Evolutionary conservation across 148 eudicot genomes (phyloP).

Genomic region (Vaccinium myrtillus): DNA sequence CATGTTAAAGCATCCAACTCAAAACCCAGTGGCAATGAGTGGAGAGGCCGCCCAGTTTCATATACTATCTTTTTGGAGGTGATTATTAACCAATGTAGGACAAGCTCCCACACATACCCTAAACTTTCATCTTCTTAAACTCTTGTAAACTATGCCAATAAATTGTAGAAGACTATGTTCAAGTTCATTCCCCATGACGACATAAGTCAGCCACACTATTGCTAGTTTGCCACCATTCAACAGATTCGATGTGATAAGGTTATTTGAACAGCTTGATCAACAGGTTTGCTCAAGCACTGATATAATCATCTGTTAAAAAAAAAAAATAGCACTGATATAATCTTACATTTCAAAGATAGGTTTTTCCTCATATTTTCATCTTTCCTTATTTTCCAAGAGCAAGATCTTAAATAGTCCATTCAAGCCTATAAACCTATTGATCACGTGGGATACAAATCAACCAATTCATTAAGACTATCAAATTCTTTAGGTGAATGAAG

Average conservation of each 20-base stretch:
- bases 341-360: not conserved
- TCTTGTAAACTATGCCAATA: not conserved
- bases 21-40: too few species aligned
- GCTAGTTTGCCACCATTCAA: not conserved
- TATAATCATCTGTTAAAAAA: too few species aligned
- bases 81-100: not conserved
- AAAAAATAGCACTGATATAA: slow-evolving; percentile 5
- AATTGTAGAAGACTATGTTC: not conserved
- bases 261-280: not conserved
- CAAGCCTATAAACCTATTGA: not conserved
- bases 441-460: not conserved
- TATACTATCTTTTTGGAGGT: not conserved
- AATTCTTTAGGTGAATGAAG: not conserved
- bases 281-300: not conserved
- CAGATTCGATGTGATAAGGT: not conserved
- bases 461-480: not conserved
- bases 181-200: not conserved
- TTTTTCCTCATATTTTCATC: not conserved
- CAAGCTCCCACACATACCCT: too few species aligned
- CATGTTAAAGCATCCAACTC: too few species aligned
- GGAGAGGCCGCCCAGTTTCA: too few species aligned
- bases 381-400: not conserved
- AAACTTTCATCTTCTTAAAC: too few species aligned
- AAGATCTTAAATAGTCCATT: not conserved
- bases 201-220: not conserved